Percentiles rank a stretch among this genome's conserved stretches.
These are phyloP conservation scores for Aureobasidium musti DNA, from an alignment of 2,329 filamentous ascomycete genomes.

Conservation along the genomic window DNA sequence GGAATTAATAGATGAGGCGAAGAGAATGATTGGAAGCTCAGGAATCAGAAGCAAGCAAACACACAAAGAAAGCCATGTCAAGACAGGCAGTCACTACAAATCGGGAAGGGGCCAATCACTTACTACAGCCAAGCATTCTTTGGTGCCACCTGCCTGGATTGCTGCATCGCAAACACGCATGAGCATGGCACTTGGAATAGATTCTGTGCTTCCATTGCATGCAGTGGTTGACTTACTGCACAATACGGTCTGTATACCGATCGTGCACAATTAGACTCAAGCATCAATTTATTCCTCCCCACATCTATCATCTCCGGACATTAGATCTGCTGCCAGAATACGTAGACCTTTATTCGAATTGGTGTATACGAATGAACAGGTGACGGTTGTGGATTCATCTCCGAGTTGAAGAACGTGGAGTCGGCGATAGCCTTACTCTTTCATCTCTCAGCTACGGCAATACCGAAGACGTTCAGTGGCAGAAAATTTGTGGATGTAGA, in stretches of 20 bases:
- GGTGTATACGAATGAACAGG: background rate
- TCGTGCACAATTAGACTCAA: background rate
- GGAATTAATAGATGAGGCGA: constrained; percentile 1
- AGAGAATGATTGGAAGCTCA: background rate
- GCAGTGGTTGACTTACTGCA: background rate
- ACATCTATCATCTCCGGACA: background rate
- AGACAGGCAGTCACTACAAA: background rate
- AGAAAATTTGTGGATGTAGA: background rate
- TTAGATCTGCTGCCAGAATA: background rate
- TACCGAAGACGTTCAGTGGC: background rate
- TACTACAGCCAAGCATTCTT: constrained; percentile 17
- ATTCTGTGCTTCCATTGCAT: constrained; percentile 2
- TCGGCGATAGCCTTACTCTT: background rate
- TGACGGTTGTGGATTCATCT: background rate
- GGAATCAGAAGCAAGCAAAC: constrained; percentile 13
- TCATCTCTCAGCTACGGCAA: constrained; percentile 5
- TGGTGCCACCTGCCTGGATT: constrained; percentile 17
- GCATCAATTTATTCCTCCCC: constrained; percentile 5
- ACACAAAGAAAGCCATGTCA: constrained; percentile 6
- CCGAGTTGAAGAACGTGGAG: background rate
- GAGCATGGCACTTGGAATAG: background rate
- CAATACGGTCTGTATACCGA: constrained; percentile 6
- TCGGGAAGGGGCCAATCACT: constrained; percentile 1
- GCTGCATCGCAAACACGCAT: constrained; percentile 22
- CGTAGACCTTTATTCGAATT: background rate